Conservation (phyloP, 2,329 filamentous ascomycete species). For the Cadophora luteo-olivacea region DNA sequence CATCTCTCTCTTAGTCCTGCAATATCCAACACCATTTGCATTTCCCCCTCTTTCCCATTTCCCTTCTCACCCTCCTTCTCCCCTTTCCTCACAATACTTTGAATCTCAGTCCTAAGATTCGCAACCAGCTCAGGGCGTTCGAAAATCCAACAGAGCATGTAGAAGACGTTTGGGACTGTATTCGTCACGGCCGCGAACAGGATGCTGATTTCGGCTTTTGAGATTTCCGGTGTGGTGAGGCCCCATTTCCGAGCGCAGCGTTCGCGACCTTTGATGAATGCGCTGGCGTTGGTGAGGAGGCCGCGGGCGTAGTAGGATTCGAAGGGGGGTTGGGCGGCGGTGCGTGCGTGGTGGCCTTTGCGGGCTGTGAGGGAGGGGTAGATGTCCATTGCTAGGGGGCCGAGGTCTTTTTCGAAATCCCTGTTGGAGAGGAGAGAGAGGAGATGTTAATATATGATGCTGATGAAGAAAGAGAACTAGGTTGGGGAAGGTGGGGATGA, state of each 20-base stretch:
- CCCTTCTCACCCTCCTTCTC: constrained; percentile 11
- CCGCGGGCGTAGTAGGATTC: constrained; percentile 26
- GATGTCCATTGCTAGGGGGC: constrained; percentile 22
- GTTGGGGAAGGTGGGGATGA: not conserved
- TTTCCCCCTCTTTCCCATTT: not conserved
- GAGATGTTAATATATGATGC: not conserved
- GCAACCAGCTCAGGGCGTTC: constrained; percentile 39
- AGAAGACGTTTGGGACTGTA: constrained; percentile 48
- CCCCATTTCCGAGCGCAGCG: constrained; percentile 22
- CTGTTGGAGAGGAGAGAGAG: constrained; percentile 4
- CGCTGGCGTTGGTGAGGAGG: constrained; percentile 23
- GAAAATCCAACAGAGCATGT: constrained; percentile 46
- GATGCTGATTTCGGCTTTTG: constrained; percentile 43
- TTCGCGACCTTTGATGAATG: constrained; percentile 19
- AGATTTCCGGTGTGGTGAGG: constrained; percentile 15
- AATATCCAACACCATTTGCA: constrained; percentile 47
- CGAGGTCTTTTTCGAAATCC: constrained; percentile 30
- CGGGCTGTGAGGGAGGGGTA: constrained; percentile 24
- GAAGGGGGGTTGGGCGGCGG: constrained; percentile 17
- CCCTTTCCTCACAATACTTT: constrained; percentile 26
- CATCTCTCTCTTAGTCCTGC: constrained; percentile 46
- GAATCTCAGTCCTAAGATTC: constrained; percentile 42
- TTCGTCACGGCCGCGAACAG: constrained; percentile 44
- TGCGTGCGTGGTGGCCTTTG: constrained; percentile 26
- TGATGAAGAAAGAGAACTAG: not conserved